phyloP scores from a whole-genome alignment of 805 yeast species.

The Myxozyma udenii region DNA sequence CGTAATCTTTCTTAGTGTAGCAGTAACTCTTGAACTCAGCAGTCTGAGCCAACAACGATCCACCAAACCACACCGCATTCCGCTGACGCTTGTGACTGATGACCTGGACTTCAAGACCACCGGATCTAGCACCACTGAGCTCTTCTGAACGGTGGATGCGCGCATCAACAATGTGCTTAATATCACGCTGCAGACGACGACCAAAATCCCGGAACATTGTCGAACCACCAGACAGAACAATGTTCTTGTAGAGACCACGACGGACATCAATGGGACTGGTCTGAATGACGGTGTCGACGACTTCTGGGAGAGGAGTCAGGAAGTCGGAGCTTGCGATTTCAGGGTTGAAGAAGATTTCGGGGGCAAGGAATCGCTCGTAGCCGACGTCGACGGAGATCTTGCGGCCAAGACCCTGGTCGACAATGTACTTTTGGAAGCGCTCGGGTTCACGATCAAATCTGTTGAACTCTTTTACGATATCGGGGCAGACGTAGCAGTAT shows the following conservation, averaged over 20 bases:
- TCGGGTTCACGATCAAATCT: slow-evolving; percentile 92
- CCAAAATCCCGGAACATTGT: slow-evolving; percentile 99
- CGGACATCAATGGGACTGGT: slow-evolving; percentile 96
- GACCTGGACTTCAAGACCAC: slow-evolving; percentile 96
- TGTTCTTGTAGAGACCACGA: slow-evolving; percentile 90
- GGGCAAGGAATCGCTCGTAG: slow-evolving; percentile 95
- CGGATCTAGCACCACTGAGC: slow-evolving; percentile 66
- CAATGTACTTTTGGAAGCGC: slow-evolving; percentile 87
- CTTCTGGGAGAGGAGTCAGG: slow-evolving; percentile 92
- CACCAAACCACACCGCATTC: slow-evolving; percentile 99
- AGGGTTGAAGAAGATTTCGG: slow-evolving; percentile 98
- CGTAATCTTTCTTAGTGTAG: slow-evolving; percentile 95
- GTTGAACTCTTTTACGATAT: slow-evolving; percentile 92
- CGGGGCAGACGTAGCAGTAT: slow-evolving; percentile 96
- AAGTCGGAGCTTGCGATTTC: slow-evolving; percentile 95
- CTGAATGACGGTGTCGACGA: slow-evolving; percentile 93
- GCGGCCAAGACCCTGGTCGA: slow-evolving; percentile 68
- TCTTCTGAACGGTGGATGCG: slow-evolving; percentile 81
- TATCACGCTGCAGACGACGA: slow-evolving; percentile 92
- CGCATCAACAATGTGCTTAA: slow-evolving; percentile 80
- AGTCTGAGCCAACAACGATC: slow-evolving; percentile 93
- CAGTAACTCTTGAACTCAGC: slow-evolving; percentile 94
- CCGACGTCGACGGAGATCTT: slow-evolving; percentile 83
- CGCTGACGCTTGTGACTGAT: slow-evolving; percentile 96
- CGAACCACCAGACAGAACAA: slow-evolving; percentile 95